phyloP scores from a whole-genome alignment of 2,329 filamentous ascomycete genomes.

The Claviceps cyperi region DNA sequence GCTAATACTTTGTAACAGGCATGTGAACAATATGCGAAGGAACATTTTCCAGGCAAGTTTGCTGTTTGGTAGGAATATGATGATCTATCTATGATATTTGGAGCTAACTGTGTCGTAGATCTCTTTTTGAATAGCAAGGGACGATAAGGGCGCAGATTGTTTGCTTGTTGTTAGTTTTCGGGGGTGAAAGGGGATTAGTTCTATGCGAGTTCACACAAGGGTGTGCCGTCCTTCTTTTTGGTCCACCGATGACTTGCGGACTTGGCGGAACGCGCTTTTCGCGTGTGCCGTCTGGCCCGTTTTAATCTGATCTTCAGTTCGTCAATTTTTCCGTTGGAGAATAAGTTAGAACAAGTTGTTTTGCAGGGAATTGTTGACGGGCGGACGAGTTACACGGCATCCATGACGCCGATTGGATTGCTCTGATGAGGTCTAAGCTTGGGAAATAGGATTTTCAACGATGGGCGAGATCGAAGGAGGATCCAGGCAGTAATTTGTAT shows the following conservation, averaged over 20 bases:
- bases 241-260: background rate
- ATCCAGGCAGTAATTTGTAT: background rate
- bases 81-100: too few relatives aligned
- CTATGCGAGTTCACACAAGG: background rate
- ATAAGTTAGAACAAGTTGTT: background rate
- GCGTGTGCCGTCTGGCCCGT: background rate
- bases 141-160: constrained; percentile 15
- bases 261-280: background rate
- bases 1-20: constrained; percentile 18
- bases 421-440: background rate
- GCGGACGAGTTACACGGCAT: background rate
- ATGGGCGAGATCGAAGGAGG: background rate
- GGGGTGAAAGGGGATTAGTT: background rate
- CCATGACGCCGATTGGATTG: background rate
- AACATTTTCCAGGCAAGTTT: constrained; percentile 58
- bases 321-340: background rate
- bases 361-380: background rate
- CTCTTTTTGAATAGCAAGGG: constrained; percentile 24
- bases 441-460: background rate
- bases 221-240: background rate
- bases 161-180: background rate
- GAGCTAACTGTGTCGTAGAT: constrained; percentile 20
- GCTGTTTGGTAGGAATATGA: too few relatives aligned
- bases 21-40: constrained; percentile 77
- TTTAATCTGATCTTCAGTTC: background rate